Evolutionary conservation across 2,329 filamentous ascomycete genomes (phyloP), one percentile per base, ranked within the genome.

Genomic region (Orbilia ellipsospora): DNA sequence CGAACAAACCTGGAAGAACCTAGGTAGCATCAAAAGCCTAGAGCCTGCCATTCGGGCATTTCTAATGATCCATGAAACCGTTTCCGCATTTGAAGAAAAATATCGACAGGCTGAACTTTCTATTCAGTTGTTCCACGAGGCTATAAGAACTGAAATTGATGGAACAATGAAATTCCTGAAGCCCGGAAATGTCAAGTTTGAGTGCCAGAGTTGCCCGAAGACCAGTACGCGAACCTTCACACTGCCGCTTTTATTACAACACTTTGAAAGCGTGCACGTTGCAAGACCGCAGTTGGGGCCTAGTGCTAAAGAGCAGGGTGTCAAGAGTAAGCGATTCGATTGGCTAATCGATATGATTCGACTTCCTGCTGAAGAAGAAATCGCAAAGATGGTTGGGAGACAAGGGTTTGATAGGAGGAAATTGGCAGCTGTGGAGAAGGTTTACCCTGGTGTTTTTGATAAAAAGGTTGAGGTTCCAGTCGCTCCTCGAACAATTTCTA

Each of bases 281-380:
- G 76, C 57, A 50, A 64, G 62, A 64, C 82, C 55, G 81, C 82
- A 50, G 77, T 78, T 65, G 69, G 72, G 72, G 20, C 79, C 60
- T 79, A 80, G 50, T 61, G 72, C 72, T 2, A 79, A 67, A 56
- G 77, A 78, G 63, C 57, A 75, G 40, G 77, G 80, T 12, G 73
- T 79, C 15, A 79, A 80, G 60, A 66, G 77, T 20, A 78, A 80
- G 10, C 79, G 79, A 15, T 76, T 83, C 31, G 85, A 89, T 78
- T 90, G 88, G 88, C 86, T 85, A 73, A 84, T 83, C 68, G 85
- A 89, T 70, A 89, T 90, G 87, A 85, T 90, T 62, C 85, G 87
- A 77, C 82, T 90, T 51, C 88, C 88, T 0, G 85, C 87, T 77
- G 81, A 83, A 31, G 82, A 83, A 18, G 81, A 84, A 64, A 84